Evolutionary conservation across 768 basidiomycete genomes (phyloP).

Genomic region (Galerina marginata): DNA sequence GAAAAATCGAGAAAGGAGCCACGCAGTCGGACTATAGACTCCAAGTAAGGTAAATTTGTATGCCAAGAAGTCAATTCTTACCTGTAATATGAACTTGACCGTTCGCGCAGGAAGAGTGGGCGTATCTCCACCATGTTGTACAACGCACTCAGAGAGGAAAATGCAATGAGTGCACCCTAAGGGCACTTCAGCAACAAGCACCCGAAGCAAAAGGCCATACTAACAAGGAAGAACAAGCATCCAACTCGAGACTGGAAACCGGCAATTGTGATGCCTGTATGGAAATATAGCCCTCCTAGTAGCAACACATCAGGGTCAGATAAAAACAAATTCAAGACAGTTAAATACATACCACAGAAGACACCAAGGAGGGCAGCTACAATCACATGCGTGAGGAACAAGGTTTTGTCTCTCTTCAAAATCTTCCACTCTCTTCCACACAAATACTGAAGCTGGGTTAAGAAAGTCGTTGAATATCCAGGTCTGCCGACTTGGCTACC

Average conservation of each 20-base stretch:
- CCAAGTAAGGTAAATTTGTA: neutral
- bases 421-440: conserved; percentile 88
- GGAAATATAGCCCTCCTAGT: conserved; percentile 83
- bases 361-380: conserved; percentile 79
- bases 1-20: conserved; percentile 86
- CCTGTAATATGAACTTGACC: conserved; percentile 88
- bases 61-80: conserved; percentile 26
- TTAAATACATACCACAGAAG: conserved; percentile 66
- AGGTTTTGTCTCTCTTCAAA: conserved; percentile 77
- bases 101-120: conserved; percentile 87
- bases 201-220: conserved; percentile 19
- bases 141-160: conserved; percentile 88
- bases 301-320: neutral
- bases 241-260: conserved; percentile 96
- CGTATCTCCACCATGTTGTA: conserved; percentile 87
- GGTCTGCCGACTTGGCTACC: conserved; percentile 19
- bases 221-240: conserved; percentile 89
- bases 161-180: conserved; percentile 89
- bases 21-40: conserved; percentile 74
- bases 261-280: conserved; percentile 81
- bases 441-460: conserved; percentile 88
- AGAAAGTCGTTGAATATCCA: conserved; percentile 74
- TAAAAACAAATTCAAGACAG: neutral
- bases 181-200: neutral
- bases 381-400: conserved; percentile 80